phyloP scores from a whole-genome alignment of 768 basidiomycete genomes.

The Amanita exitialis region DNA sequence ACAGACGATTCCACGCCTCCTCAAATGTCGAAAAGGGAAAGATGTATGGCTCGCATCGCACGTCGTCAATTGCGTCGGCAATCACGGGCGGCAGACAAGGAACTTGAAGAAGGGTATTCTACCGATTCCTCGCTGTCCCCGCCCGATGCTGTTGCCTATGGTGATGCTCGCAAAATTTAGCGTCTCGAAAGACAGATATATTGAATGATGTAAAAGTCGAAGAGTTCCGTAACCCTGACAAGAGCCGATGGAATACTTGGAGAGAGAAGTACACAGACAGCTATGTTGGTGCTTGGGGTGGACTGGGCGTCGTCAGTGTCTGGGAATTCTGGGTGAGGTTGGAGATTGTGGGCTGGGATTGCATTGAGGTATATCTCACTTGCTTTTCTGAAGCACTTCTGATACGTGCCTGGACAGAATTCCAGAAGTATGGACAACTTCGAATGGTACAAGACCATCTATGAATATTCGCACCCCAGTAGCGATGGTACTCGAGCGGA shows the following conservation, averaged over 20 bases:
- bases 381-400: not conserved
- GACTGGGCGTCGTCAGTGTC: conserved; percentile 74
- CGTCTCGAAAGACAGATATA: conserved; percentile 40
- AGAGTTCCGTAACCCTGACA: conserved; percentile 74
- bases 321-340: conserved; percentile 95
- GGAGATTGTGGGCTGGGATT: conserved; percentile 85
- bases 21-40: conserved; percentile 40
- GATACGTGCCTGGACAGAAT: conserved; percentile 24
- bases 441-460: conserved; percentile 71
- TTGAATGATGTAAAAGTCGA: conserved; percentile 75
- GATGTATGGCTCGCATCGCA: conserved; percentile 46
- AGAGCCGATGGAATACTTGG: conserved; percentile 64
- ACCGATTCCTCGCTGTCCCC: conserved; percentile 70
- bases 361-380: conserved; percentile 50
- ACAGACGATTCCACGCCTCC: conserved; percentile 12
- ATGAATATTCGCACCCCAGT: conserved; percentile 62
- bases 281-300: conserved; percentile 87
- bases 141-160: conserved; percentile 63
- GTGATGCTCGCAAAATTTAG: conserved; percentile 48
- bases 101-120: conserved; percentile 66
- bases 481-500: conserved; percentile 29
- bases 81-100: conserved; percentile 22
- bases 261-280: conserved; percentile 67
- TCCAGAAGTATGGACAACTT: conserved; percentile 62
- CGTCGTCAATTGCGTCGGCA: conserved; percentile 40